phyloP scores from a whole-genome alignment of 2,329 filamentous ascomycete genomes.

The Mollisiaceae sp. region DNA sequence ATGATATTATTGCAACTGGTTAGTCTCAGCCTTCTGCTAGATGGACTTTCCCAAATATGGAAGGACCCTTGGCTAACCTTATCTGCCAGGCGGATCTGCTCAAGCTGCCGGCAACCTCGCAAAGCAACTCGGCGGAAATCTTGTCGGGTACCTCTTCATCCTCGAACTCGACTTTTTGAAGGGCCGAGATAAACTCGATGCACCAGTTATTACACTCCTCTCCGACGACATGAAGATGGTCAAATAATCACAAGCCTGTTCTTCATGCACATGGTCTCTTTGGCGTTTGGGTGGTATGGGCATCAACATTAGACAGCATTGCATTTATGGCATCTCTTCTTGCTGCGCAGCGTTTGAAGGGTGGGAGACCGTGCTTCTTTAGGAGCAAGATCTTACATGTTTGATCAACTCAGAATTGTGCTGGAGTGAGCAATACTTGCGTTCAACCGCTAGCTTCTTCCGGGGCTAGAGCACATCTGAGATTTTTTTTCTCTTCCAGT shows the following conservation, averaged over 20 bases:
- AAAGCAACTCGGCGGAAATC: conserved; percentile 80
- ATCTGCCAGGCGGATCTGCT: conserved; percentile 79
- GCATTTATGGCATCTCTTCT: conserved; percentile 27
- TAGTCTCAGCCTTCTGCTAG: conserved; percentile 44
- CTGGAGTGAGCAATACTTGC: conserved; percentile 16
- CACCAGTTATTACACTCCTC: conserved; percentile 83
- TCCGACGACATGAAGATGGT: conserved; percentile 55
- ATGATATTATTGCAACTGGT: conserved; percentile 99
- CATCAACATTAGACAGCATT: conserved; percentile 41
- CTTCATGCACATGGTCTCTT: conserved; percentile 22
- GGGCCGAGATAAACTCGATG: conserved; percentile 86
- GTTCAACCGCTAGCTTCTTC: conserved; percentile 21
- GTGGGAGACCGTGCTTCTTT: neutral
- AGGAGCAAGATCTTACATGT: conserved; percentile 10
- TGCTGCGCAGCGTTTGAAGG: conserved; percentile 9
- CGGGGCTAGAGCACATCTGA: conserved; percentile 17
- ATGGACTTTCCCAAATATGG: neutral
- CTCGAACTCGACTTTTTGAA: conserved; percentile 94
- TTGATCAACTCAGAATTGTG: conserved; percentile 5
- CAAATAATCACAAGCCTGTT: conserved; percentile 15
- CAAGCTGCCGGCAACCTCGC: conserved; percentile 87
- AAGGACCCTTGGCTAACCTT: conserved; percentile 19
- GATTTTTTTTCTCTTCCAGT: conserved; percentile 12
- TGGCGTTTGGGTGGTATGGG: conserved; percentile 34
- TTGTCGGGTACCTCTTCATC: conserved; percentile 92